Evolutionary conservation across 2,329 filamentous ascomycete genomes (phyloP).

Genomic region (Penicillium paneum): DNA sequence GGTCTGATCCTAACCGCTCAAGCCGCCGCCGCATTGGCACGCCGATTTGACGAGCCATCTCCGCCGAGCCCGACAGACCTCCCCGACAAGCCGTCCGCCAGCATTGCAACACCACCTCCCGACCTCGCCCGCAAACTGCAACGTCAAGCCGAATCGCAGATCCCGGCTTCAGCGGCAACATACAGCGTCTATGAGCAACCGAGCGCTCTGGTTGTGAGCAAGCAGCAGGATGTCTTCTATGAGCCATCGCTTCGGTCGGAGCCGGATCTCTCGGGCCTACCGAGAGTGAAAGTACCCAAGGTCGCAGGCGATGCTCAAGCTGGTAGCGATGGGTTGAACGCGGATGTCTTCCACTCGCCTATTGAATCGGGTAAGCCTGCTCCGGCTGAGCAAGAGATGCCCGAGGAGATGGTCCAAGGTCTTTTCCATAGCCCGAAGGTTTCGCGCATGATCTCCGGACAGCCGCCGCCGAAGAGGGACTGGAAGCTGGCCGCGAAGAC

Average conservation of each 20-base stretch:
- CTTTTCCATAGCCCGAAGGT: constrained; percentile 61
- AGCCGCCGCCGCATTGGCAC: constrained; percentile 58
- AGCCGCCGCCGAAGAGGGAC: constrained; percentile 26
- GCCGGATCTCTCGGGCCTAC: constrained; percentile 51
- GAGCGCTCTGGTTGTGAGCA: constrained; percentile 42
- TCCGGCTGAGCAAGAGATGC: constrained; percentile 46
- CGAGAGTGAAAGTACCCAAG: constrained; percentile 56
- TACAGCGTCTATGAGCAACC: constrained; percentile 31
- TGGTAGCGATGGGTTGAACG: constrained; percentile 49
- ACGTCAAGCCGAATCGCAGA: constrained; percentile 50
- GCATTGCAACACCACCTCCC: constrained; percentile 29
- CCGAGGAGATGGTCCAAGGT: constrained; percentile 59
- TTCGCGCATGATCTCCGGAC: constrained; percentile 53
- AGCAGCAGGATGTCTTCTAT: constrained; percentile 60
- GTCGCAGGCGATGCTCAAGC: constrained; percentile 48
- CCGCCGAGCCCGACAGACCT: constrained; percentile 26
- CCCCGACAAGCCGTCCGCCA: constrained; percentile 13
- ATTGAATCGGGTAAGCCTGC: constrained; percentile 22
- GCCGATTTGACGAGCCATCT: constrained; percentile 54
- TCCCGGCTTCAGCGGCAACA: constrained; percentile 52
- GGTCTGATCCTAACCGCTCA: constrained; percentile 59
- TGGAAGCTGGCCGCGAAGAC: constrained; percentile 14
- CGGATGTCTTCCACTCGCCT: constrained; percentile 53
- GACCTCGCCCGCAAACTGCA: constrained; percentile 48
- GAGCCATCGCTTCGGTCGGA: constrained; percentile 48